phyloP scores from a whole-genome alignment of 257 asterid genomes.

The Paraleonurus japonicus region DNA sequence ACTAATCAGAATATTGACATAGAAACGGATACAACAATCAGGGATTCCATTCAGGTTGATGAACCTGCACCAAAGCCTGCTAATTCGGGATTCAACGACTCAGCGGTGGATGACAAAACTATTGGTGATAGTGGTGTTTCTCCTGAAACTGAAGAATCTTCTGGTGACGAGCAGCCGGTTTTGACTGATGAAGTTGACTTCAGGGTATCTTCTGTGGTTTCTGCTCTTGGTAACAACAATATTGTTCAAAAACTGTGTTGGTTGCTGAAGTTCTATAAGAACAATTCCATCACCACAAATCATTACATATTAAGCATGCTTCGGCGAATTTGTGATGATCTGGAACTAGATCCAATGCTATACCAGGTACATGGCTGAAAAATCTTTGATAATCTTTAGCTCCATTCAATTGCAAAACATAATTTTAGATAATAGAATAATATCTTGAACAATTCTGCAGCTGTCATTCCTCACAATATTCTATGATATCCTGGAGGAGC shows the following conservation, averaged over 20 bases:
- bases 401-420: slow-evolving; percentile 10
- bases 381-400: slow-evolving; percentile 14
- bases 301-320: slow-evolving; percentile 67
- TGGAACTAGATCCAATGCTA: slow-evolving; percentile 91
- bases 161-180: slow-evolving; percentile 69
- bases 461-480: slow-evolving; percentile 73
- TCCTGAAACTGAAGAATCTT: slow-evolving; percentile 60
- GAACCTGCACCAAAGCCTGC: slow-evolving; percentile 33
- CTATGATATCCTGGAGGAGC: slow-evolving; percentile 88
- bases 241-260: slow-evolving; percentile 78
- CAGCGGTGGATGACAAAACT: slow-evolving; percentile 40
- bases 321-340: slow-evolving; percentile 75
- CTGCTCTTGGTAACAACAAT: slow-evolving; percentile 69
- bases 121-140: slow-evolving; percentile 36
- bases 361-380: slow-evolving; percentile 68
- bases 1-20: slow-evolving; percentile 28
- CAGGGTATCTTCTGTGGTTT: slow-evolving; percentile 66
- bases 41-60: slow-evolving; percentile 37
- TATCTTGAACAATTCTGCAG: slow-evolving; percentile 51
- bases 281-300: slow-evolving; percentile 72
- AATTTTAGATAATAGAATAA: slow-evolving; percentile 5
- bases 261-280: slow-evolving; percentile 81
- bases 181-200: slow-evolving; percentile 74
- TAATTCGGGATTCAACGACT: slow-evolving; percentile 34
- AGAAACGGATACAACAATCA: slow-evolving; percentile 34